These are phyloP conservation scores for Solanum hybrid DNA, from an alignment of 305 asterid genomes.

Conservation along the genomic window DNA sequence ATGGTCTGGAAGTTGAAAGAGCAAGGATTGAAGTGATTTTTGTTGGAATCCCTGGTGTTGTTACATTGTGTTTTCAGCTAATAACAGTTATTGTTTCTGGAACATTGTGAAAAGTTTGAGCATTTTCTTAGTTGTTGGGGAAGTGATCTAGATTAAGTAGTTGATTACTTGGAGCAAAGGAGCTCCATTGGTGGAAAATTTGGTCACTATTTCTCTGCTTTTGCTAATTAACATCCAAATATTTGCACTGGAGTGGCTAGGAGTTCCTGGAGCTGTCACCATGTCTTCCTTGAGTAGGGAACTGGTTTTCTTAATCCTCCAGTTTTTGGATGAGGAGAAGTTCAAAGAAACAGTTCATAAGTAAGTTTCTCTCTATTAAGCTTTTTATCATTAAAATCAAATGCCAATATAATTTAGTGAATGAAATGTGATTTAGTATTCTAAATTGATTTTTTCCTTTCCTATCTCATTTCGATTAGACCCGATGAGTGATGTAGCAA, in stretches of 20 bases:
- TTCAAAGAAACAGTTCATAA: conserved; percentile 89
- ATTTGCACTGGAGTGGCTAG: conserved; percentile 94
- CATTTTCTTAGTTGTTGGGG: background rate
- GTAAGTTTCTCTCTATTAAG: conserved; percentile 26
- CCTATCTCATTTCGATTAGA: conserved; percentile 3
- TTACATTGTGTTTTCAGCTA: background rate
- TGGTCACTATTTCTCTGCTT: background rate
- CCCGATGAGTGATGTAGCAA: background rate
- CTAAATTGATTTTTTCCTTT: background rate
- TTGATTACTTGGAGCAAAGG: background rate
- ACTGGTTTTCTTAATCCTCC: conserved; percentile 82
- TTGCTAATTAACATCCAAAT: conserved; percentile 26
- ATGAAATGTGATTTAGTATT: background rate
- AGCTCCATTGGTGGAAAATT: background rate
- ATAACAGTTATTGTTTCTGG: background rate
- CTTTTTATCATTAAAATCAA: background rate
- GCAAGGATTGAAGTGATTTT: background rate
- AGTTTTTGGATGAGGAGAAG: conserved; percentile 96
- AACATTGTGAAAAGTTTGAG: background rate
- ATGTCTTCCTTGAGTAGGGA: conserved; percentile 98
- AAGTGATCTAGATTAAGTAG: conserved; percentile 11
- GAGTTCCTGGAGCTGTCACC: conserved; percentile 70
- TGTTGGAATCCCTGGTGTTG: background rate
- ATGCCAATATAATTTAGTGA: background rate
- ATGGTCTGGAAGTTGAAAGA: background rate